phyloP scores from a whole-genome alignment of 2,329 filamentous ascomycete genomes.

The Orbilia blumenaviensis region DNA sequence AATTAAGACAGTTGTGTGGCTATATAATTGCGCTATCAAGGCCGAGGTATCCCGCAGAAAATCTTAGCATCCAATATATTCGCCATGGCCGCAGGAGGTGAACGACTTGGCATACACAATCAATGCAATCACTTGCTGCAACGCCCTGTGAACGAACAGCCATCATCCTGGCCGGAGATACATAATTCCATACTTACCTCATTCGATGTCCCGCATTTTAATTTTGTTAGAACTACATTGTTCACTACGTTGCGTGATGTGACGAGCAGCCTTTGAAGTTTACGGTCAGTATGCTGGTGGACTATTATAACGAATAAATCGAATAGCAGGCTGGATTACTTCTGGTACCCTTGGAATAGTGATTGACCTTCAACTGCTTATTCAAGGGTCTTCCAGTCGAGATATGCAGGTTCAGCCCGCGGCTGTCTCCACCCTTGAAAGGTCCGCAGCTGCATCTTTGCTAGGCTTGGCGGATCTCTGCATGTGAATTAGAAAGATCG shows the following conservation, averaged over 20 bases:
- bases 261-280: no score
- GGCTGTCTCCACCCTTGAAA: not conserved
- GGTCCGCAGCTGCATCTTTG: not conserved
- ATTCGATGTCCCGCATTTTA: no score
- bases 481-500: slow-evolving; percentile 28
- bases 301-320: not conserved
- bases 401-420: slow-evolving; percentile 18
- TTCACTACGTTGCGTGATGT: not conserved
- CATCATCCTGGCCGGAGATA: not conserved
- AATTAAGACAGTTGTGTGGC: not conserved
- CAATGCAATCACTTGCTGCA: no score
- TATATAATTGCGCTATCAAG: slow-evolving; percentile 7
- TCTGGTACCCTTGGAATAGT: not conserved
- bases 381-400: slow-evolving; percentile 9
- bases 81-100: not conserved
- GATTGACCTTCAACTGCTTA: not conserved
- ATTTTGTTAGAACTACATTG: no score
- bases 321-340: not conserved
- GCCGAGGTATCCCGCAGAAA: not conserved
- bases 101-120: not conserved
- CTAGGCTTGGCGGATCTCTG: not conserved
- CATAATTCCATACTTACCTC: no score
- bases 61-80: not conserved
- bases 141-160: not conserved
- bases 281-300: no score